Base-by-base conservation (phyloP, 2,329 filamentous ascomycete genomes). In the Talaromyces sp. region DNA sequence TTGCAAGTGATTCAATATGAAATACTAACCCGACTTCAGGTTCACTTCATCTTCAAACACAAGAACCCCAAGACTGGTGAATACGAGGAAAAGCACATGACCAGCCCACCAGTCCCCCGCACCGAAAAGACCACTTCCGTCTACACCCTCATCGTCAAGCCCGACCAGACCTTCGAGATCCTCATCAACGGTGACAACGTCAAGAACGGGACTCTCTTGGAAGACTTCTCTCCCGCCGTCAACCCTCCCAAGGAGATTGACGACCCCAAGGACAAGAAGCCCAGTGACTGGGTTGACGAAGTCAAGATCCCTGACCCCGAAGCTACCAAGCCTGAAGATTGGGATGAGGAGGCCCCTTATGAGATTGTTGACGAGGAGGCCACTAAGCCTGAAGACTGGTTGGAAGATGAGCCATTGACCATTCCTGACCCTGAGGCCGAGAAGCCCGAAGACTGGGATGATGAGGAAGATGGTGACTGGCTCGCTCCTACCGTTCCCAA, bases 61-160 rank as follows among this genome's bases (percentile, higher is more conserved):
- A 99, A 98, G 91, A 99, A 98, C 88, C 95, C 95, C 78, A 97
- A 97, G 91, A 97, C 93, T 56, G 94, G 94, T 84, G 92, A 97
- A 82, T 99, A 99, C 76, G 94, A 99, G 87, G 95, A 99, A 91
- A 99, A 99, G 90, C 95, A 99, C 83, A 87, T 99, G 70, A 88
- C 87, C 78, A 86, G 86, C 74, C 90, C 94, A 70, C 93, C 95
- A 68, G 86, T 89, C 67, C 93, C 93, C 77, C 91, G 89, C 78
- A 95, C 96, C 75, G 86, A 89, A 84, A 98, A 97, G 89, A 90
- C 92, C 69, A 91, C 91, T 69, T 90, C 94, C 80, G 90, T 99
- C 69, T 99, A 99, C 87, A 98, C 95, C 68, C 86, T 99, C 73
- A 92, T 97, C 73, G 92, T 99, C 78, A 91, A 94, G 81, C 93